Conservation (phyloP, 805 yeast genomes). For the Torulaspora franciscae region DNA sequence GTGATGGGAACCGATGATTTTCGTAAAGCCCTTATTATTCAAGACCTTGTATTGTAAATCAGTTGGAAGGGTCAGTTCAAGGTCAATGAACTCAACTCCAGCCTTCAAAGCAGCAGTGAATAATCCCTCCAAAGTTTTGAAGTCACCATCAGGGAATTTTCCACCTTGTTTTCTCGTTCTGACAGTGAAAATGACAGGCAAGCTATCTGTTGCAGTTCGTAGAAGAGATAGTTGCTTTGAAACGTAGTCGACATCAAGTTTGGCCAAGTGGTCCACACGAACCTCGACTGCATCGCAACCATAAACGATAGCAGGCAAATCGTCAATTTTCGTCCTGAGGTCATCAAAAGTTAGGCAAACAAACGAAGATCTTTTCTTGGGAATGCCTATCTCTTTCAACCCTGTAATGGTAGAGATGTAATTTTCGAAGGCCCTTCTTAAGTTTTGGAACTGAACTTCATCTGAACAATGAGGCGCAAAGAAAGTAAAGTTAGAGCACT, state of each 20-base stretch:
- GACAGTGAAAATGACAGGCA: conserved; percentile 79
- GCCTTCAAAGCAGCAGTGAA: conserved; percentile 60
- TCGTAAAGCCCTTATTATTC: conserved; percentile 53
- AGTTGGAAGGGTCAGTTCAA: conserved; percentile 67
- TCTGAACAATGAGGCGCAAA: conserved; percentile 67
- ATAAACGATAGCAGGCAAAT: conserved; percentile 49
- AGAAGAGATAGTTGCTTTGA: conserved; percentile 67
- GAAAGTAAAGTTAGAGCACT: conserved; percentile 72
- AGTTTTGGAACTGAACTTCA: conserved; percentile 48
- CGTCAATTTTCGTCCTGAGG: conserved; percentile 41
- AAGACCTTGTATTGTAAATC: conserved; percentile 49
- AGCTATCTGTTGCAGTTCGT: conserved; percentile 51
- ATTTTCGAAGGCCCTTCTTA: conserved; percentile 54
- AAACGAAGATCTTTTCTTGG: conserved; percentile 52
- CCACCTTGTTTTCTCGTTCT: conserved; percentile 84
- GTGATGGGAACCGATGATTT: conserved; percentile 78
- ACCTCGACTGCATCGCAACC: conserved; percentile 84
- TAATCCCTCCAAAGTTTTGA: conserved; percentile 45
- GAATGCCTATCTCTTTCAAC: conserved; percentile 30
- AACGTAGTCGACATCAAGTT: conserved; percentile 50
- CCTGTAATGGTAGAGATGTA: conserved; percentile 66
- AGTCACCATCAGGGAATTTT: conserved; percentile 57
- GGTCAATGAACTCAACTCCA: conserved; percentile 77
- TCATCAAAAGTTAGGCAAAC: conserved; percentile 70
- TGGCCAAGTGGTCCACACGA: conserved; percentile 65